phyloP scores from a whole-genome alignment of 2,329 filamentous ascomycete species.

The Aspergillus pseudotamarii region DNA sequence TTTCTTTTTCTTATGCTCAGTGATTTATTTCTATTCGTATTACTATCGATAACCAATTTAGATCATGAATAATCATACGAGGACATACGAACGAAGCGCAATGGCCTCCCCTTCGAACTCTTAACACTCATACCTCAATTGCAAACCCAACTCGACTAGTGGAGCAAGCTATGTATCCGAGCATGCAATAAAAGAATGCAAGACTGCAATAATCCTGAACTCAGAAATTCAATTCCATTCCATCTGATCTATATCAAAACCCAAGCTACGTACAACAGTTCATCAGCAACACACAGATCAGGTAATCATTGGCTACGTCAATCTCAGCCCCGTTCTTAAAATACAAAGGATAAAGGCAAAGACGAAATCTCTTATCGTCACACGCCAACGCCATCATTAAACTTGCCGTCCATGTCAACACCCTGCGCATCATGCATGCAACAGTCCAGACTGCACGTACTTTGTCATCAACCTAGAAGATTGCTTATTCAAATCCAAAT shows the following conservation, averaged over 20 bases:
- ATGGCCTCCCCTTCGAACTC: not conserved
- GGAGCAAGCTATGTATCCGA: not conserved
- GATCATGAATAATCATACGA: not conserved
- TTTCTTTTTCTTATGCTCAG: not conserved
- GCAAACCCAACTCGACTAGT: not conserved
- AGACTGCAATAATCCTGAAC: not conserved
- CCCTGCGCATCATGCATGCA: constrained; percentile 7
- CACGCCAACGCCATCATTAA: not conserved
- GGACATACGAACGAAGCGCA: not conserved
- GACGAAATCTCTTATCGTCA: not conserved
- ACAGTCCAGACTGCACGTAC: constrained; percentile 6
- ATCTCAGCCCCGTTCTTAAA: not conserved
- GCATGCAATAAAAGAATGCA: constrained; percentile 4
- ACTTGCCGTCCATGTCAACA: not conserved
- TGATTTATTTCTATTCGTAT: not conserved
- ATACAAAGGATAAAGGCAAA: not conserved
- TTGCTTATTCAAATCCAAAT: not conserved
- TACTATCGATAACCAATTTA: not conserved
- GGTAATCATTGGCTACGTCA: not conserved
- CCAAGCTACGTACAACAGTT: not conserved
- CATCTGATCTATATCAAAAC: constrained; percentile 10
- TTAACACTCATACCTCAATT: not conserved
- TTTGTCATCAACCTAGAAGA: not conserved
- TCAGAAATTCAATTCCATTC: constrained; percentile 1
- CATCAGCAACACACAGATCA: not conserved